These are phyloP conservation scores for Moringa oleifera DNA, from an alignment of 345 rosid genomes.

Conservation along the genomic window DNA sequence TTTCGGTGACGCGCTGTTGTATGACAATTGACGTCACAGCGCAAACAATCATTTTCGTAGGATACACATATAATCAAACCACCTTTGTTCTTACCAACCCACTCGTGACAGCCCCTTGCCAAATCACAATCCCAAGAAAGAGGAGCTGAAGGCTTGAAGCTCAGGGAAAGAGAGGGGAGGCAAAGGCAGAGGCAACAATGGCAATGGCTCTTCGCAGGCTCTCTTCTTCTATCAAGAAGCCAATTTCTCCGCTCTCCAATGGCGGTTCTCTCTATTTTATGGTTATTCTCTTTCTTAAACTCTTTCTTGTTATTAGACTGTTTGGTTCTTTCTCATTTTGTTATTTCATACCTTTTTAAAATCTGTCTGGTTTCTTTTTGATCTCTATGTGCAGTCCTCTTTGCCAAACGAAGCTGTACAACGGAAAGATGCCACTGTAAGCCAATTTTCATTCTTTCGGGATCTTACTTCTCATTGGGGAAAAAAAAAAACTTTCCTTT, in stretches of 20 bases:
- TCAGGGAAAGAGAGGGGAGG: background rate
- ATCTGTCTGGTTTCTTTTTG: background rate
- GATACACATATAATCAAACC: background rate
- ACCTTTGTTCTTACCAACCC: background rate
- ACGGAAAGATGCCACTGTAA: constrained; percentile 56
- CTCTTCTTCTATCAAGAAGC: constrained; percentile 42
- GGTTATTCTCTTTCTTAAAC: constrained; percentile 40
- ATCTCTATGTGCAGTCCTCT: constrained; percentile 51
- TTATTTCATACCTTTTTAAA: background rate
- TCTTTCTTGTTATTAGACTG: background rate
- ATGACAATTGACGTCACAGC: background rate
- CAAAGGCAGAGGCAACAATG: constrained; percentile 28
- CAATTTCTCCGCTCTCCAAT: constrained; percentile 30
- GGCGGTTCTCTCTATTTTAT: constrained; percentile 36
- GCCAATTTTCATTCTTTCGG: constrained; percentile 1
- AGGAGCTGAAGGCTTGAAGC: background rate
- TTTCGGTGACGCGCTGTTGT: background rate
- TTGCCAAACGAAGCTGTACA: constrained; percentile 39
- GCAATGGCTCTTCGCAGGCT: constrained; percentile 71
- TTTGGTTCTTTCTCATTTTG: background rate
- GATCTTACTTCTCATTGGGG: background rate
- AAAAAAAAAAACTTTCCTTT: too few relatives aligned
- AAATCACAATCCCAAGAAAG: background rate
- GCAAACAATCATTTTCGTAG: background rate
- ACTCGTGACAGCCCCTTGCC: background rate